Percentiles rank a stretch among this genome's conserved stretches.
phyloP scores from a whole-genome alignment of 352 stramenopile genomes.

The Globisporangium acanthophoron region DNA sequence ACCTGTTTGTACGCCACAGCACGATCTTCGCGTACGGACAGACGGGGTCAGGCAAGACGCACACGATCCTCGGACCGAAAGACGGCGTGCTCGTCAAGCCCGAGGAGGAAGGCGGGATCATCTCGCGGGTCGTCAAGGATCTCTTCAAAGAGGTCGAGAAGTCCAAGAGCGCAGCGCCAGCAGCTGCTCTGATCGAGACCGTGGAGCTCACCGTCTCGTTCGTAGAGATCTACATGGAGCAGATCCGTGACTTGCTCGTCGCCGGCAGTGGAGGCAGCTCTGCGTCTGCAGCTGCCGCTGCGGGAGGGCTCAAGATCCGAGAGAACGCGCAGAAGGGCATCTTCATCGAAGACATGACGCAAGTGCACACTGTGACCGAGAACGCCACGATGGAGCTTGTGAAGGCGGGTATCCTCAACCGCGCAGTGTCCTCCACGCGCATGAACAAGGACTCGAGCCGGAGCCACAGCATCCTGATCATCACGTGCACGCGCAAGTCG shows the following conservation, averaged over 20 bases:
- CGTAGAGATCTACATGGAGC: conserved; percentile 89
- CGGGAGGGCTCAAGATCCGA: conserved; percentile 61
- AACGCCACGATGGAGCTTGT: conserved; percentile 59
- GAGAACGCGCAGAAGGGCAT: conserved; percentile 62
- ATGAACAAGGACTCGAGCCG: conserved; percentile 91
- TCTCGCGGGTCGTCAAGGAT: conserved; percentile 51
- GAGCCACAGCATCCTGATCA: conserved; percentile 72
- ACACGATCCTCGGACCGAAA: conserved; percentile 69
- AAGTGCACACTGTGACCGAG: conserved; percentile 31
- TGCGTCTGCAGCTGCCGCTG: conserved; percentile 7
- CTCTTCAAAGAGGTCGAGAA: conserved; percentile 33
- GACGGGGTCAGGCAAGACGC: conserved; percentile 27
- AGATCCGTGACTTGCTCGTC: conserved; percentile 68
- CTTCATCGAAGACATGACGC: conserved; percentile 72
- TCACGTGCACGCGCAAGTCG: conserved; percentile 31
- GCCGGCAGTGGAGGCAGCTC: conserved; percentile 5
- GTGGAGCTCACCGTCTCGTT: conserved; percentile 67
- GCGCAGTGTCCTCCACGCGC: conserved; percentile 63
- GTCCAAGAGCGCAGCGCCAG: conserved; percentile 10
- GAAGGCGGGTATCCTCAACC: conserved; percentile 51
- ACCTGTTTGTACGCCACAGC: conserved; percentile 7
- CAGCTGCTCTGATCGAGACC: not conserved
- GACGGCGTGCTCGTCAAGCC: conserved; percentile 51
- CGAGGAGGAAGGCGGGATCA: conserved; percentile 59
- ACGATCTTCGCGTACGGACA: conserved; percentile 44